Conservation (phyloP, 2,329 filamentous ascomycete genomes). For the Penicillium italicum region DNA sequence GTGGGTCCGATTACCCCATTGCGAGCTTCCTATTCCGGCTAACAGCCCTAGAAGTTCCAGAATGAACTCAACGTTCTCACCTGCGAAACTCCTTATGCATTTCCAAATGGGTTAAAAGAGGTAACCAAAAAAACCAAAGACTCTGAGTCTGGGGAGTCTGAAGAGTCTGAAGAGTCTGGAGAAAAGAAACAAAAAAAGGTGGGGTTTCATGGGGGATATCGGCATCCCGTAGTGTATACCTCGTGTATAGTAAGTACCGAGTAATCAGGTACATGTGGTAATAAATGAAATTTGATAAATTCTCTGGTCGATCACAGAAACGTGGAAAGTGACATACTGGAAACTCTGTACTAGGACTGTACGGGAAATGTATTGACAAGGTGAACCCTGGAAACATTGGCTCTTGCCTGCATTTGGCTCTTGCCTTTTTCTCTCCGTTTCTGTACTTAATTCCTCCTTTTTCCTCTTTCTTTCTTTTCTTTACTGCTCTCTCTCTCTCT, state of each 20-base stretch:
- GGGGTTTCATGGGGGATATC: neutral
- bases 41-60: neutral
- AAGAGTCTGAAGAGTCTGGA: neutral
- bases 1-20: constrained; percentile 25
- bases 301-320: neutral
- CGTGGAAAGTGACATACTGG: neutral
- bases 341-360: neutral
- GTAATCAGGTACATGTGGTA: neutral
- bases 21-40: constrained; percentile 13
- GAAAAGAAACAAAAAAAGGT: neutral
- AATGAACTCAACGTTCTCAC: neutral
- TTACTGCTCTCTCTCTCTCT: neutral
- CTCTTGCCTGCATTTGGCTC: constrained; percentile 16
- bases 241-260: neutral
- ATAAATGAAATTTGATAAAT: neutral
- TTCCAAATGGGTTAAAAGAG: no score
- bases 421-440: constrained; percentile 7
- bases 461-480: neutral
- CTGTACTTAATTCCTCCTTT: constrained; percentile 14
- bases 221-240: neutral
- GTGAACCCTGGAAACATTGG: neutral
- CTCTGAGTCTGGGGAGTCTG: neutral
- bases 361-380: neutral
- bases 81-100: no score
- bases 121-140: neutral